A percentile compares a stretch with the other conserved stretches of the same genome.
phyloP scores from a whole-genome alignment of 306 rosid genomes.

The Castanopsis chinensis region DNA sequence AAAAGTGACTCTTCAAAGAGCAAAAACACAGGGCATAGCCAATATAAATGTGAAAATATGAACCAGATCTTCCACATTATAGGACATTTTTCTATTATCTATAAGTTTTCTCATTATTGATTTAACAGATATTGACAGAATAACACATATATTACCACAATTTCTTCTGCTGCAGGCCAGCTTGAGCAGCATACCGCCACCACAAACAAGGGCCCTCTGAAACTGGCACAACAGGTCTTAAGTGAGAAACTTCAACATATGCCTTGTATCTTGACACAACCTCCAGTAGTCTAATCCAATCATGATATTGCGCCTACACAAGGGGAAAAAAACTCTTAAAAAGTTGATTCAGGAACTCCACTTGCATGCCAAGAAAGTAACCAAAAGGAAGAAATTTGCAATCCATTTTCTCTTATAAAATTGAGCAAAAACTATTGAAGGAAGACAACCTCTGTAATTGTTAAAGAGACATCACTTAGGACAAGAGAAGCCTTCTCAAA shows the following conservation, averaged over 20 bases:
- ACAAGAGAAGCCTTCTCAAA: conserved; percentile 83
- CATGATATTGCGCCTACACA: conserved; percentile 75
- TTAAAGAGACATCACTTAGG: conserved; percentile 79
- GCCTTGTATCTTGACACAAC: conserved; percentile 81
- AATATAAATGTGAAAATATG: conserved; percentile 6
- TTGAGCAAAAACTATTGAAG: neutral
- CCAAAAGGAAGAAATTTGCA: neutral
- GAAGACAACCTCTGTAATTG: conserved; percentile 63
- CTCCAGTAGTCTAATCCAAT: conserved; percentile 92
- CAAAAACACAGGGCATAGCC: neutral
- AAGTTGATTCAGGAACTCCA: conserved; percentile 5
- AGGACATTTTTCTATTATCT: neutral
- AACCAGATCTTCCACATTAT: neutral
- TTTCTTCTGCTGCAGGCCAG: conserved; percentile 80
- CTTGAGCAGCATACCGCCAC: conserved; percentile 94
- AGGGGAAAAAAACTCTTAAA: conserved; percentile 3
- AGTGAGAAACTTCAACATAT: conserved; percentile 78
- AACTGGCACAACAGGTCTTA: conserved; percentile 74
- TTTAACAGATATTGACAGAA: conserved; percentile 12
- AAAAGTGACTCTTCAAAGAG: conserved; percentile 10
- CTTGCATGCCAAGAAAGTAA: neutral
- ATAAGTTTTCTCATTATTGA: neutral
- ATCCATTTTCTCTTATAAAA: neutral
- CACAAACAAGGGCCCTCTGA: conserved; percentile 60
- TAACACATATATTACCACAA: conserved; percentile 59